Evolutionary conservation across 2,329 filamentous ascomycete genomes (phyloP), one percentile per base, ranked within the genome.

Genomic region (Pezicula rhizophila): DNA sequence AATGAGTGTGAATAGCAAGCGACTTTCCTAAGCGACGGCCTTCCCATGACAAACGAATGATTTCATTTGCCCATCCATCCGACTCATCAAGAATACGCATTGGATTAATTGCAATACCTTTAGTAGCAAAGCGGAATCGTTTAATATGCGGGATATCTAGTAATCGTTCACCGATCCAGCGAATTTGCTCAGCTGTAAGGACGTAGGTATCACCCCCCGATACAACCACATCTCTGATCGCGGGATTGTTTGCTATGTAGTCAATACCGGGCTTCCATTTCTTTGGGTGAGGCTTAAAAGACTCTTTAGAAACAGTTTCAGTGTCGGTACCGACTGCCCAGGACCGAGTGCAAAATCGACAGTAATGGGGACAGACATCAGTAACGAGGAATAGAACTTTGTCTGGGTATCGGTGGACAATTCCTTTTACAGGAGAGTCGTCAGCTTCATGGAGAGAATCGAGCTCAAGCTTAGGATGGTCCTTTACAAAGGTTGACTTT

Each of bases 351-450:
- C 81, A 84, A 57, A 74, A 84, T 45, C 72, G 69, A 64, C 81
- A 84, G 60, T 83, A 83, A 0, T 80, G 77, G 0, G 80, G 80
- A 56, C 80, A 85, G 14, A 80, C 74, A 2, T 76, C 79, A 0
- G 73, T 76, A 11, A 78, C 73, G 26, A 84, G 65, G 47, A 85
- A 82, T 5, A 85, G 63, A 2, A 76, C 80, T 61, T 80, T 82
- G 51, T 83, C 79, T 0, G 74, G 74, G 59, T 85, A 85, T n/a
- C 80, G 71, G 60, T 84, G 80, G 2, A 84, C 78, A 2, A 84
- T 62, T 0, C 78, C 79, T 14, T 70, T 66, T 2, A 82, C 77
- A 0, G 77, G 76, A 6, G 73, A 77, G 55, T 84, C 78, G 3
- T 66, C 64, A 25, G 68, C 66, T 66, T 85, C 80, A 40, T 78